phyloP scores from a whole-genome alignment of 768 basidiomycete species.

The Fibroporia radiculosa region DNA sequence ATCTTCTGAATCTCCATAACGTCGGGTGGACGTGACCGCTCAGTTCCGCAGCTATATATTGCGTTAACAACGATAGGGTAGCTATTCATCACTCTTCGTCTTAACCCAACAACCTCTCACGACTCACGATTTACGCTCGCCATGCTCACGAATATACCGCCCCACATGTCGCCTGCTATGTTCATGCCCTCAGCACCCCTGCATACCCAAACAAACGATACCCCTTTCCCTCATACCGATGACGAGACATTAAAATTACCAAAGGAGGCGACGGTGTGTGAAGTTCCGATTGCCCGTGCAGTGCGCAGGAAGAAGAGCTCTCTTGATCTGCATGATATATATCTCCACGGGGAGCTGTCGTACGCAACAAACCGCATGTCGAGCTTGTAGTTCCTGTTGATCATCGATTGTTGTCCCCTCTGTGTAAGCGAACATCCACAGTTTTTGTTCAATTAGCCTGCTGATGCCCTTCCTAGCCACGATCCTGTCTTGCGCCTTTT shows the following conservation, averaged over 20 bases:
- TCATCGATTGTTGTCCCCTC: no score
- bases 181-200: not conserved
- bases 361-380: not conserved
- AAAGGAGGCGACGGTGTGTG: not conserved
- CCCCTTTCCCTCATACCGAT: not conserved
- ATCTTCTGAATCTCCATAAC: no score
- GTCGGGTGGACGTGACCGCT: no score
- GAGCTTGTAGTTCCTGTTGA: not conserved
- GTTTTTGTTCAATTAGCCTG: no score
- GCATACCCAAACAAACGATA: not conserved
- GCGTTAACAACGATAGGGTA: no score
- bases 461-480: no score
- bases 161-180: not conserved
- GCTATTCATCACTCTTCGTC: no score
- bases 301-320: slow-evolving; percentile 21
- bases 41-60: no score
- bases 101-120: no score
- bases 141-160: not conserved
- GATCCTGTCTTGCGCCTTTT: no score
- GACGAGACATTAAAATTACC: not conserved
- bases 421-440: no score
- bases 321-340: slow-evolving; percentile 18
- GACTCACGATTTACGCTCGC: no score
- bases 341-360: slow-evolving; percentile 11
- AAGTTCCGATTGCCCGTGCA: slow-evolving; percentile 6